phyloP scores from a whole-genome alignment of 768 basidiomycete genomes.

The Russula vinacea region DNA sequence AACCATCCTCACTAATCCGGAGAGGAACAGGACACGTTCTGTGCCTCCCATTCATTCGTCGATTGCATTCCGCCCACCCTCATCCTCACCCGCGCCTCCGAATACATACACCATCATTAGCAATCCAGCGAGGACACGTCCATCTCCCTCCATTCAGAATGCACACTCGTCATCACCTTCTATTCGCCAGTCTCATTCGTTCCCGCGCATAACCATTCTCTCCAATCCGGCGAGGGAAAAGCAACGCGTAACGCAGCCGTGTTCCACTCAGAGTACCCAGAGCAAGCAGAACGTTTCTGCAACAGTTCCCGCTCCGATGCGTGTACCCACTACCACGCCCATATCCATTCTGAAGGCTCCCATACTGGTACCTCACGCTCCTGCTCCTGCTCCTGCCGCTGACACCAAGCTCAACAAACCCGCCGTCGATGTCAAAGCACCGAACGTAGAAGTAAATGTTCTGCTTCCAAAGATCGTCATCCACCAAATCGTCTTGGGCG shows the following conservation, averaged over 20 bases:
- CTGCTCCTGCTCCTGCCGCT: background rate
- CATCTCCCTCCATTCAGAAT: background rate
- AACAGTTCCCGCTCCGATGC: background rate
- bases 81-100: background rate
- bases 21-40: background rate
- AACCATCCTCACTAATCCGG: conserved; percentile 15
- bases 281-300: background rate
- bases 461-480: background rate
- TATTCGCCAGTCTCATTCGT: background rate
- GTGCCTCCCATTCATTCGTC: background rate
- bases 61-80: background rate
- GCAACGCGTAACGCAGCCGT: background rate
- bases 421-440: no score
- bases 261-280: background rate
- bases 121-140: background rate
- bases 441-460: background rate
- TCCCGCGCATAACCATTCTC: background rate
- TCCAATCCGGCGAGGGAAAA: background rate
- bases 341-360: background rate
- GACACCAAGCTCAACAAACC: background rate
- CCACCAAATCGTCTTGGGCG: background rate
- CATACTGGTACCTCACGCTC: no score
- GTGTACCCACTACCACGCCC: background rate
- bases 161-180: background rate
- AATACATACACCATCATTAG: background rate